These are phyloP conservation scores for Exophiala sideris DNA, from an alignment of 2,329 filamentous ascomycete genomes.

Conservation along the genomic window DNA sequence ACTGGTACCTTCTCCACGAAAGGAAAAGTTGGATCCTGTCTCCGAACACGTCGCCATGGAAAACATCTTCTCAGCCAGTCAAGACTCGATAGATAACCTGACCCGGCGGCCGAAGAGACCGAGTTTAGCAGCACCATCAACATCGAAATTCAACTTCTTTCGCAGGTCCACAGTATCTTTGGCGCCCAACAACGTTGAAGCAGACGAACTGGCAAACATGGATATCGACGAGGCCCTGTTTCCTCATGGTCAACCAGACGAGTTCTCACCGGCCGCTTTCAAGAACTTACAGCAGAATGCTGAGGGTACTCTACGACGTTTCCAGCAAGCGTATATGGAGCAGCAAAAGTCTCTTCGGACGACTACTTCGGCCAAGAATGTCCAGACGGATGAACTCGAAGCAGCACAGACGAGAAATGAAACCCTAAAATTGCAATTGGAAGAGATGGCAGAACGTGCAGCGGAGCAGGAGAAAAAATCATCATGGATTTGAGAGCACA, in stretches of 20 bases:
- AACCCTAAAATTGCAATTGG: slow-evolving; percentile 59
- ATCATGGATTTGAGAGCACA: slow-evolving; percentile 52
- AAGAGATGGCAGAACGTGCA: slow-evolving; percentile 56
- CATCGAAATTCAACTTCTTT: slow-evolving; percentile 44
- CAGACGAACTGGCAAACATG: slow-evolving; percentile 54
- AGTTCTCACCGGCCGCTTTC: slow-evolving; percentile 53
- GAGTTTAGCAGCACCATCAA: slow-evolving; percentile 32
- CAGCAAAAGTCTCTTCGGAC: slow-evolving; percentile 50
- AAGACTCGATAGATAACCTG: slow-evolving; percentile 16
- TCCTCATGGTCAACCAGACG: slow-evolving; percentile 48
- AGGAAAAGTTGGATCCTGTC: slow-evolving; percentile 28
- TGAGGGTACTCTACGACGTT: slow-evolving; percentile 51
- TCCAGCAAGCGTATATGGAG: slow-evolving; percentile 57
- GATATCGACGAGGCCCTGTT: slow-evolving; percentile 55
- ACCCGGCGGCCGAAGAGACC: slow-evolving; percentile 26
- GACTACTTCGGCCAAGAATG: slow-evolving; percentile 53
- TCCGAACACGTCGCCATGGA: slow-evolving; percentile 18
- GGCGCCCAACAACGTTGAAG: slow-evolving; percentile 26
- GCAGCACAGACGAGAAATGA: slow-evolving; percentile 56
- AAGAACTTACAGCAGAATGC: slow-evolving; percentile 57
- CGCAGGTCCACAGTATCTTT: slow-evolving; percentile 36
- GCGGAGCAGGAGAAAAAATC: slow-evolving; percentile 55
- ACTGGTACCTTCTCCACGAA: slow-evolving; percentile 33
- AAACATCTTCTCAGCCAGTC: slow-evolving; percentile 20
- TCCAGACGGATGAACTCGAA: slow-evolving; percentile 59